Conservation (phyloP, 1,284 basidiomycete genomes). For the Inonotus hispidus region DNA sequence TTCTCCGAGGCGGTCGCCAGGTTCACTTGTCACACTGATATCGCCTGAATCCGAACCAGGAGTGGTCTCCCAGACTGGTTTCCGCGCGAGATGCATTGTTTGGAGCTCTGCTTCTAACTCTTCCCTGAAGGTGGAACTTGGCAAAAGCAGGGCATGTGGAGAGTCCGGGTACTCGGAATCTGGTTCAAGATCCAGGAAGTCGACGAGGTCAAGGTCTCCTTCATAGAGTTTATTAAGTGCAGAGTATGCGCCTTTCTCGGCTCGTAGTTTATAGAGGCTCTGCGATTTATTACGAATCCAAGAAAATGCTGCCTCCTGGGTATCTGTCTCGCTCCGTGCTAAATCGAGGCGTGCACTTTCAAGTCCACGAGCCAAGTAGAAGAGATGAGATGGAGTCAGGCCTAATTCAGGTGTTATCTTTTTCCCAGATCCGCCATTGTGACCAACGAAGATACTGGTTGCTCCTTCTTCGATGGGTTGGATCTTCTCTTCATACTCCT, state of each 20-base stretch:
- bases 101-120: not conserved
- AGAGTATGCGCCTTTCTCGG: not conserved
- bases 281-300: not conserved
- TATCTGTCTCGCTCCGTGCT: not conserved
- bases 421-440: not conserved
- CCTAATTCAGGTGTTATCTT: not conserved
- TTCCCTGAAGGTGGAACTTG: not conserved
- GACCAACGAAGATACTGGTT: not conserved
- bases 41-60: not conserved
- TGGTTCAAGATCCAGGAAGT: not conserved
- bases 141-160: not conserved
- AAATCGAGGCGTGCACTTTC: not conserved
- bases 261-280: not conserved
- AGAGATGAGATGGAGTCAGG: not conserved
- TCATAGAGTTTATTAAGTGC: not conserved
- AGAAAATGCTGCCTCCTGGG: not conserved
- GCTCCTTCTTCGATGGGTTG: not conserved
- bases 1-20: not conserved
- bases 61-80: not conserved
- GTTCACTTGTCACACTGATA: not conserved
- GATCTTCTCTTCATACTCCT: not conserved
- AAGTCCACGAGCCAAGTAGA: not conserved
- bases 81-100: not conserved
- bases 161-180: not conserved
- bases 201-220: not conserved